Evolutionary conservation across 1,284 basidiomycete species (phyloP).

Genomic region (Papiliotrema fonsecae): DNA sequence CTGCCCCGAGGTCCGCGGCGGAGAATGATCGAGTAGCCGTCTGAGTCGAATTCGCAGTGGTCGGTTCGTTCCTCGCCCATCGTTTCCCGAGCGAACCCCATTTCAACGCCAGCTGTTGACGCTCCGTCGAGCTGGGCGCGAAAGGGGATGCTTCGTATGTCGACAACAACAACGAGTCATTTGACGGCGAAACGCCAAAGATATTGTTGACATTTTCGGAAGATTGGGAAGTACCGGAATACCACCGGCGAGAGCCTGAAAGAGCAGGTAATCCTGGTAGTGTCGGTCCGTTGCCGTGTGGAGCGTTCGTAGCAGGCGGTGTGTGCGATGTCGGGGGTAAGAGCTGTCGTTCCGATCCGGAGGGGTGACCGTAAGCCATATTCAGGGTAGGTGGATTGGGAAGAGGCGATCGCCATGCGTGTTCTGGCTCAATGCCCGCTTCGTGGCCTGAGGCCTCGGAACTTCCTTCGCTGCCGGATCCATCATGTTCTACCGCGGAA

Average conservation of each 20-base stretch:
- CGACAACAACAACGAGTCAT: slow-evolving; percentile 22
- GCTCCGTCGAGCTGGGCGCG: slow-evolving; percentile 34
- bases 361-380: background rate
- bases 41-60: too few species aligned
- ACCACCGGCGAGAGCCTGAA: slow-evolving; percentile 22
- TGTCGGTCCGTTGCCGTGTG: background rate
- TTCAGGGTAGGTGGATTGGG: background rate
- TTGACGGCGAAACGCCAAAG: slow-evolving; percentile 18
- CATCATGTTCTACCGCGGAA: background rate
- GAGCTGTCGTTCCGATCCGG: background rate
- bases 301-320: slow-evolving; percentile 1
- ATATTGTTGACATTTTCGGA: slow-evolving; percentile 16
- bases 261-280: slow-evolving; percentile 5
- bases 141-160: slow-evolving; percentile 22
- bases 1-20: background rate
- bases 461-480: background rate
- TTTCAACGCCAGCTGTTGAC: slow-evolving; percentile 25
- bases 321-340: background rate
- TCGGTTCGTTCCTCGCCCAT: slow-evolving; percentile 4
- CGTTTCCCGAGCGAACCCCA: slow-evolving; percentile 29
- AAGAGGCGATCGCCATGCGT: slow-evolving; percentile 5
- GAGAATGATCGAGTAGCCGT: too few species aligned
- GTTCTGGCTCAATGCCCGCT: slow-evolving; percentile 1
- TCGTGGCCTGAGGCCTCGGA: slow-evolving; percentile 1
- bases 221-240: slow-evolving; percentile 16